Evolutionary conservation across 2,329 filamentous ascomycete genomes (phyloP).

Genomic region (Alternaria metachromatica): DNA sequence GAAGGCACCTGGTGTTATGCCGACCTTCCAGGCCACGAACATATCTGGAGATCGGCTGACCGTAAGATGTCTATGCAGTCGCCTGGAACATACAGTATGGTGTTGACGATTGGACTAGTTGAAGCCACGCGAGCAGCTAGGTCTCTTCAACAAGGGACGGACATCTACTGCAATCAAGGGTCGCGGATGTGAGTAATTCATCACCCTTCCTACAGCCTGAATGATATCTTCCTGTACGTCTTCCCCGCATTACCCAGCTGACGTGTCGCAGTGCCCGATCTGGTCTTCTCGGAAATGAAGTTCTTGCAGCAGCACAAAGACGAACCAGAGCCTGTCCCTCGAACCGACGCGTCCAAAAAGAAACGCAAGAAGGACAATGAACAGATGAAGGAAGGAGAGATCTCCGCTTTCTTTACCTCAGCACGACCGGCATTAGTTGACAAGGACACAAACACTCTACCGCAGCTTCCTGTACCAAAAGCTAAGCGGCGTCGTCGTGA

Average conservation of each 20-base stretch:
- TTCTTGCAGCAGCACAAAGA: slow-evolving; percentile 52
- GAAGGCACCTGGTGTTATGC: slow-evolving; percentile 46
- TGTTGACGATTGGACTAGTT: slow-evolving; percentile 49
- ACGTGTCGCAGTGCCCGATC: slow-evolving; percentile 55
- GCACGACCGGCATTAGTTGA: slow-evolving; percentile 35
- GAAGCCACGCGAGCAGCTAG: slow-evolving; percentile 50
- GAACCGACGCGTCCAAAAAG: slow-evolving; percentile 32
- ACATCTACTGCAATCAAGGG: slow-evolving; percentile 55
- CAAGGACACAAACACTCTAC: slow-evolving; percentile 25
- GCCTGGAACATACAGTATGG: slow-evolving; percentile 1
- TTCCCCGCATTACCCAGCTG: slow-evolving; percentile 22
- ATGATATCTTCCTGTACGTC: background rate
- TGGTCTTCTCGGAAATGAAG: slow-evolving; percentile 60
- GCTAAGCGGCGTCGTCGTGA: slow-evolving; percentile 14
- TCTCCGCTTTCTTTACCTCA: slow-evolving; percentile 55
- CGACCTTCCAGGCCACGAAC: slow-evolving; percentile 55
- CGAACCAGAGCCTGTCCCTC: slow-evolving; percentile 30
- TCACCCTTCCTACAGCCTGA: slow-evolving; percentile 5
- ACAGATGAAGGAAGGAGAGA: slow-evolving; percentile 48
- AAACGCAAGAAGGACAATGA: slow-evolving; percentile 42
- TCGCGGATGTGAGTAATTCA: slow-evolving; percentile 49
- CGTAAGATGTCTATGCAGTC: slow-evolving; percentile 40
- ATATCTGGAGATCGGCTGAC: slow-evolving; percentile 55
- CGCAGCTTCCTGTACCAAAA: slow-evolving; percentile 1
- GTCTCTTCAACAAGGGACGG: slow-evolving; percentile 58